phyloP scores from a whole-genome alignment of 345 rosid genomes.

The Gynandropsis gynandra region DNA sequence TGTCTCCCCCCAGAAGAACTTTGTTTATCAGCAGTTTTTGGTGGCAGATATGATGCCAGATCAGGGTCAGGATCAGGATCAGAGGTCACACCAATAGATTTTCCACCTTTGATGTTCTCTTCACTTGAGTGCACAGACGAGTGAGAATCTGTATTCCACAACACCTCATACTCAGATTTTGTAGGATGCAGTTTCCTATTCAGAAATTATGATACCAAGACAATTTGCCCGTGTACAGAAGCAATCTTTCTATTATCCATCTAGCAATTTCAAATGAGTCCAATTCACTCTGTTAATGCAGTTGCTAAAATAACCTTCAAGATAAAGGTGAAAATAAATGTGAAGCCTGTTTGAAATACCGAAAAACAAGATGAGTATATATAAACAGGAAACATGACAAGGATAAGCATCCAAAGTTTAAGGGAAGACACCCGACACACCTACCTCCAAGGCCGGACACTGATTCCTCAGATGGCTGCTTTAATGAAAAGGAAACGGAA shows the following conservation, averaged over 20 bases:
- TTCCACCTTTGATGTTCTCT: constrained; percentile 37
- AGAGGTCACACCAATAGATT: constrained; percentile 25
- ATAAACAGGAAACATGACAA: constrained; percentile 12
- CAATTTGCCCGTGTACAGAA: constrained; percentile 11
- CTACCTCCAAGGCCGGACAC: constrained; percentile 28
- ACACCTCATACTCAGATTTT: constrained; percentile 3
- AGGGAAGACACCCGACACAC: constrained; percentile 12
- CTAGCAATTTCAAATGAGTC: constrained; percentile 4
- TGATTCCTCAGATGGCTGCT: constrained; percentile 26
- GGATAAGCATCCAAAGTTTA: constrained; percentile 7
- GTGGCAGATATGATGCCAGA: constrained; percentile 27
- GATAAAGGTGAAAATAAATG: constrained; percentile 2
- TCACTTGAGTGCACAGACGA: constrained; percentile 1
- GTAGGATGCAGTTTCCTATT: constrained; percentile 4
- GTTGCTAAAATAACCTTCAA: constrained; percentile 9
- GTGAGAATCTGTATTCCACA: constrained; percentile 31
- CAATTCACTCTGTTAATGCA: background rate
- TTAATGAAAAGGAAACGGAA: constrained; percentile 12
- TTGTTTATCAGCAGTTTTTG: constrained; percentile 38
- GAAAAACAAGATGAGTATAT: constrained; percentile 2
- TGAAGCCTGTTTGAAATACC: constrained; percentile 5
- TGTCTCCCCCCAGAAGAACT: constrained; percentile 35
- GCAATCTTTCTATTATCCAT: constrained; percentile 15
- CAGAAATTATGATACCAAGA: constrained; percentile 2
- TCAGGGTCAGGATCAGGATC: too few relatives aligned